Base-by-base conservation (phyloP, 345 rosid species). In the Euphorbia pulcherrima region DNA sequence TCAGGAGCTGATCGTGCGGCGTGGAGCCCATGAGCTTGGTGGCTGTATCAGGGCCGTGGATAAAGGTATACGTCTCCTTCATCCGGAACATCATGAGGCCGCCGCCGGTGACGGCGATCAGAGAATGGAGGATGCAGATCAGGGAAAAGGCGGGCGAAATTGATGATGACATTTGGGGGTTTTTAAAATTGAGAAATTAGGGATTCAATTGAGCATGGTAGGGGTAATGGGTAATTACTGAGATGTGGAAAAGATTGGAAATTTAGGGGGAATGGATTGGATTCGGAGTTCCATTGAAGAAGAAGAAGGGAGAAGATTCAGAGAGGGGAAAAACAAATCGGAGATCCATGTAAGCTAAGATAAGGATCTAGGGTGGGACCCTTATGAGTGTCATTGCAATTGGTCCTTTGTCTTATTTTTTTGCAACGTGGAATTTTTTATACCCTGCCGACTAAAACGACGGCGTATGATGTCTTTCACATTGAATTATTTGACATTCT, bases 1-100 rank as follows among this genome's bases (percentile, higher is more conserved):
- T 87, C 75, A 92, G 82, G 41, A 89, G 86, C 78, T 91, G 96
- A 59, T 94, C 99, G 21, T 89, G 92, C 13, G 91, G 92, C 2
- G 97, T 91, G 40, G 97, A 94, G 4, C 99, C 99, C 65, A 79
- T 81, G 50, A 89, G 89, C 80, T 85, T 89, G 2, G 72, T 70
- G 0, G 87, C 88, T 0, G 80, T 72, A 28, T 86, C 86, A 33
- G 47, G 63, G 52, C 90, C 94, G 77, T 88, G 94, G 2, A 82
- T 81, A 52, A 94, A 81, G 61, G 84, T 81, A 23, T 83, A 81
- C 27, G 87, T 82, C 66, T 86, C 91, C 41, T 85, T 80, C 67
- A 87, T 77, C 83, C 83, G 80, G 80, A 94, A 91, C 87, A 94
- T 84, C 93, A 94, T 88, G 39, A 91, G 71, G 10, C 82, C 77